Evolutionary conservation across 2,329 filamentous ascomycete genomes (phyloP).

Genomic region (Colletotrichum sp.): DNA sequence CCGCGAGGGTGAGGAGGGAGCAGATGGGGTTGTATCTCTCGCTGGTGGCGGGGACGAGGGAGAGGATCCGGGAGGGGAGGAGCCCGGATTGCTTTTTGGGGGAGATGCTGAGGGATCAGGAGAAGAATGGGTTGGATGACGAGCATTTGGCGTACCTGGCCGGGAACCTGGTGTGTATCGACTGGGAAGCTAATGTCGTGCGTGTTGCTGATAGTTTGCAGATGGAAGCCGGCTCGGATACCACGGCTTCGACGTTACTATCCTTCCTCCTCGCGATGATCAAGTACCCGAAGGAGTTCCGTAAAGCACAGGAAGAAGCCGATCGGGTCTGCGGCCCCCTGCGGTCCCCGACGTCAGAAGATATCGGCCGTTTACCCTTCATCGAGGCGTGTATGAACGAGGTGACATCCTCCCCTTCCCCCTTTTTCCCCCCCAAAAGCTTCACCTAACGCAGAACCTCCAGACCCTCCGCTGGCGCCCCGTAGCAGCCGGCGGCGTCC

Average conservation of each 20-base stretch:
- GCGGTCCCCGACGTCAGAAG: conserved; percentile 34
- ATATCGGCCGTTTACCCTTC: conserved; percentile 22
- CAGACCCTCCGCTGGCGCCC: conserved; percentile 36
- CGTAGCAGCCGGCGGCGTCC: conserved; percentile 43
- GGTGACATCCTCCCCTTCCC: neutral
- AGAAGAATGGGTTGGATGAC: conserved; percentile 21
- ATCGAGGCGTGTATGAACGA: conserved; percentile 26
- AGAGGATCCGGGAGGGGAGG: neutral
- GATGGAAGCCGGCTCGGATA: conserved; percentile 31
- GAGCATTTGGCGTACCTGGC: conserved; percentile 25
- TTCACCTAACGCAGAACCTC: too few relatives aligned
- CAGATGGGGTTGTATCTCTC: neutral
- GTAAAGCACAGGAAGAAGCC: conserved; percentile 30
- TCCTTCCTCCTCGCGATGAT: conserved; percentile 29
- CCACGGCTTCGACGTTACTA: conserved; percentile 21
- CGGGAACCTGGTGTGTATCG: neutral
- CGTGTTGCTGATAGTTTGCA: neutral
- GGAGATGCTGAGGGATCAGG: neutral
- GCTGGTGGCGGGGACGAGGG: neutral
- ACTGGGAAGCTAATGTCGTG: too few relatives aligned
- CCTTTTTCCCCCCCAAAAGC: too few relatives aligned
- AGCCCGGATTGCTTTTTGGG: neutral
- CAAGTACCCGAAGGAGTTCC: conserved; percentile 22
- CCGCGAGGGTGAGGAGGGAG: neutral
- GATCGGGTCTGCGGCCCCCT: conserved; percentile 24